These are phyloP conservation scores for Pyrenophora tritici-repentis DNA, from an alignment of 2,329 filamentous ascomycete species.

Conservation along the genomic window DNA sequence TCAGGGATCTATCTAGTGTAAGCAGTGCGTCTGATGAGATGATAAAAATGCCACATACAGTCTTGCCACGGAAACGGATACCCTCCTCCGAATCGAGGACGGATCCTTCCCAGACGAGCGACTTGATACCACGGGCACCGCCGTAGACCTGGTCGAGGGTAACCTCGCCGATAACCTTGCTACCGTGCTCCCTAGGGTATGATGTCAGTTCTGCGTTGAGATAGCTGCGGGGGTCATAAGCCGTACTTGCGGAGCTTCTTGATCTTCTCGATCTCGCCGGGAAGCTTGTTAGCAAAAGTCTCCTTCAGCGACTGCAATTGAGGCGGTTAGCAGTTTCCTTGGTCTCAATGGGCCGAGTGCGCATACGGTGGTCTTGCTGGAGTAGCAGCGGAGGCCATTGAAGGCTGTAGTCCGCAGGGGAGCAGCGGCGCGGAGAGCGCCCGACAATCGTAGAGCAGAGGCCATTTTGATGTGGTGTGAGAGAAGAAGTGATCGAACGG, in stretches of 20 bases:
- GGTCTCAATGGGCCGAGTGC: conserved; percentile 9
- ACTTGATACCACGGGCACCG: conserved; percentile 98
- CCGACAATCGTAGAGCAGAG: conserved; percentile 78
- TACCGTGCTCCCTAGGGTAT: conserved; percentile 78
- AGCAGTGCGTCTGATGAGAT: conserved; percentile 21
- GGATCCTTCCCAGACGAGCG: conserved; percentile 93
- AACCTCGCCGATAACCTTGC: conserved; percentile 95
- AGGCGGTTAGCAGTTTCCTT: conserved; percentile 32
- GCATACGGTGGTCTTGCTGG: conserved; percentile 81
- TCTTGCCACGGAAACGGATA: conserved; percentile 99
- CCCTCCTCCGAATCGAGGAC: conserved; percentile 98
- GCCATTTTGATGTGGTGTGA: conserved; percentile 67
- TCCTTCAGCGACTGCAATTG: conserved; percentile 85
- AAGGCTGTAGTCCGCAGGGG: conserved; percentile 74
- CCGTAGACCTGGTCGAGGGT: conserved; percentile 99
- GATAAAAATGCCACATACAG: conserved; percentile 54
- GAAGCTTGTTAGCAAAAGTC: conserved; percentile 93
- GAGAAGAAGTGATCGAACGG: conserved; percentile 42
- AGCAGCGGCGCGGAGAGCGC: conserved; percentile 74
- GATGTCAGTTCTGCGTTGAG: conserved; percentile 33
- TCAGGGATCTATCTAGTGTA: conserved; percentile 73
- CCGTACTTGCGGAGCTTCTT: conserved; percentile 93
- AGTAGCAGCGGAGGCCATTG: conserved; percentile 88
- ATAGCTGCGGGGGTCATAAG: conserved; percentile 6
- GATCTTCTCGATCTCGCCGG: conserved; percentile 97